These are phyloP conservation scores for Cerrena zonata DNA, from an alignment of 1,284 basidiomycete genomes.

Conservation along the genomic window DNA sequence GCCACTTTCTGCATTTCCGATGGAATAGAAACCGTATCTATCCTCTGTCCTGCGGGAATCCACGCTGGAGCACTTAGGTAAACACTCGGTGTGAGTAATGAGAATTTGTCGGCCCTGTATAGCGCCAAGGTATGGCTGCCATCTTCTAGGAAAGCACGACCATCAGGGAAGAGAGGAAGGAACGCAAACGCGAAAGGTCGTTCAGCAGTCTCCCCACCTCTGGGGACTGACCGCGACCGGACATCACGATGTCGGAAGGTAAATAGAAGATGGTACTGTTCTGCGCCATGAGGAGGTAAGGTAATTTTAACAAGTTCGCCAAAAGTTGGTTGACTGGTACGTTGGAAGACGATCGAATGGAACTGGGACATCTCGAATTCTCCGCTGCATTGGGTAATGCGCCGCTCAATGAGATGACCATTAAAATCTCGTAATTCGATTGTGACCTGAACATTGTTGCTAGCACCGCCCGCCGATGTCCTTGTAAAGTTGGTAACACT, in stretches of 20 bases:
- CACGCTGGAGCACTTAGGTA: constrained; percentile 69
- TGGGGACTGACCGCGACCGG: constrained; percentile 40
- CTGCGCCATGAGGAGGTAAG: constrained; percentile 64
- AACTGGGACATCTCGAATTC: constrained; percentile 78
- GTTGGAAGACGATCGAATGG: constrained; percentile 84
- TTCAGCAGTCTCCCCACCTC: constrained; percentile 44
- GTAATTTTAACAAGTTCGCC: constrained; percentile 89
- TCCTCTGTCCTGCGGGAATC: constrained; percentile 47
- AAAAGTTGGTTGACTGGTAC: constrained; percentile 83
- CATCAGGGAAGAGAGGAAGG: constrained; percentile 79
- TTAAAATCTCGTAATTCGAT: constrained; percentile 80
- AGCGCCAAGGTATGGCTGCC: constrained; percentile 83
- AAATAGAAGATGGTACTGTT: constrained; percentile 89
- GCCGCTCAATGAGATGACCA: constrained; percentile 69
- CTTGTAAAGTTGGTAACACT: constrained; percentile 61
- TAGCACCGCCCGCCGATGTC: constrained; percentile 45
- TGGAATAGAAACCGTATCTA: constrained; percentile 56
- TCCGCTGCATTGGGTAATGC: constrained; percentile 80
- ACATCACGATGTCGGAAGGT: constrained; percentile 80
- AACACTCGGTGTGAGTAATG: constrained; percentile 54
- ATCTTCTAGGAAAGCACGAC: constrained; percentile 82
- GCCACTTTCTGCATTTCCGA: constrained; percentile 62
- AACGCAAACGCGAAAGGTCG: constrained; percentile 89
- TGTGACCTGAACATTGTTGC: constrained; percentile 82
- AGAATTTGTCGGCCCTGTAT: constrained; percentile 71